Evolutionary conservation across 345 rosid genomes (phyloP).

Genomic region (Eutrema yunnanense): DNA sequence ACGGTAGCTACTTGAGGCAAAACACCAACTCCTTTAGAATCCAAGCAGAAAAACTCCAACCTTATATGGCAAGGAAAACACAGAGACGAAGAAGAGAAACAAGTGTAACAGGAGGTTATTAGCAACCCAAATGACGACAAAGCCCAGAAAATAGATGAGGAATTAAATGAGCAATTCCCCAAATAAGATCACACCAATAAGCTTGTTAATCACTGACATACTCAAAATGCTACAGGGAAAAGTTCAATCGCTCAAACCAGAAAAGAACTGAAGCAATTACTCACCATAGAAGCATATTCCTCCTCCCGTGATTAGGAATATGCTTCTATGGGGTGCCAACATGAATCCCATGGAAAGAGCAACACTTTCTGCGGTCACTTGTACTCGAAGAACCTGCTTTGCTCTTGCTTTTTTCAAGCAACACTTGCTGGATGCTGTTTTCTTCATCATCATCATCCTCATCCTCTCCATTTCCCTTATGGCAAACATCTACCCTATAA

Average conservation of each 20-base stretch:
- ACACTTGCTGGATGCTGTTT: constrained; percentile 32
- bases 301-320: constrained; percentile 29
- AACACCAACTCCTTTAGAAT: too few relatives aligned
- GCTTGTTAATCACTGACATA: background rate
- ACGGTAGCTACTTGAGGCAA: too few relatives aligned
- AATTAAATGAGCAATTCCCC: too few relatives aligned
- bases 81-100: too few relatives aligned
- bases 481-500: constrained; percentile 74
- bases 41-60: too few relatives aligned
- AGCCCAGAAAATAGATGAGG: too few relatives aligned
- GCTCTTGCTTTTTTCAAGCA: constrained; percentile 38
- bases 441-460: constrained; percentile 38
- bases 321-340: constrained; percentile 51
- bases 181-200: background rate
- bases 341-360: constrained; percentile 41
- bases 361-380: constrained; percentile 38
- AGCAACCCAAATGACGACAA: too few relatives aligned
- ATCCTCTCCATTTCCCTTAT: constrained; percentile 51
- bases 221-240: background rate
- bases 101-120: too few relatives aligned
- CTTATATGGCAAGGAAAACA: too few relatives aligned
- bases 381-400: constrained; percentile 31
- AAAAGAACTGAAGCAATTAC: constrained; percentile 9
- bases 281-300: constrained; percentile 35
- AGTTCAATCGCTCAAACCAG: background rate